Base-by-base conservation (phyloP, 352 stramenopile species). In the Pythium scleroteichum region DNA sequence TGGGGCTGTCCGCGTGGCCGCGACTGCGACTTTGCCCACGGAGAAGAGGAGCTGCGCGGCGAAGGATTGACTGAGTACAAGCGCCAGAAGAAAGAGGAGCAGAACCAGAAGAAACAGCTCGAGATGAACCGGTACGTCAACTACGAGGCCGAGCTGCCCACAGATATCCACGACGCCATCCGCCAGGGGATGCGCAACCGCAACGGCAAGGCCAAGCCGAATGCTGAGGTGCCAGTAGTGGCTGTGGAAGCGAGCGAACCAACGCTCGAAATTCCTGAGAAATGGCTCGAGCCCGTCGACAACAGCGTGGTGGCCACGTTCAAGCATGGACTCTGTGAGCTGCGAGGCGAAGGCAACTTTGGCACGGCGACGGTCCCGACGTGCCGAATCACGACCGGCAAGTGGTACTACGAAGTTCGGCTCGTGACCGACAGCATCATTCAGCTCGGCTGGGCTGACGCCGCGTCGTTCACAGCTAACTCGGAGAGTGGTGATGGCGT, bases 331-430 rank as follows among this genome's bases (percentile, higher is more conserved):
- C 59, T 93, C 19, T 93, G 82, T 52, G 84, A 93, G 55, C 68
- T 95, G 20, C 78, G 80, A 35, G 86, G 86, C 7, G 63, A 66
- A 20, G 77, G 84, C 40, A 93, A 92, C 59, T 95, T 95, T 64
- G 83, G 82, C 38, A 94, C 86, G 4, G 84, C 82, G 3, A 78
- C 79, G 4, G 79, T 75, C n/a, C 59, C 59, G 41, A 61, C 71
- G 26, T 85, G 79, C 24, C 54, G 59, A 1, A 50, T 90, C 53
- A 78, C 72, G 7, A 58, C 54, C 12, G 86, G 86, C 17, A 90
- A 89, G 69, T 93, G 82, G 82, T 97, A 97, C 62, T 97, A 96
- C 66, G 92, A 98, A 59, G 92, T 97, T 16, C 82, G 82, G 24
- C 72, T 98, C 12, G 61, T 96, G 32, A 96, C 89, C 8, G 82